phyloP scores from a whole-genome alignment of 2,329 filamentous ascomycete species.

The Aureobasidium sp. region DNA sequence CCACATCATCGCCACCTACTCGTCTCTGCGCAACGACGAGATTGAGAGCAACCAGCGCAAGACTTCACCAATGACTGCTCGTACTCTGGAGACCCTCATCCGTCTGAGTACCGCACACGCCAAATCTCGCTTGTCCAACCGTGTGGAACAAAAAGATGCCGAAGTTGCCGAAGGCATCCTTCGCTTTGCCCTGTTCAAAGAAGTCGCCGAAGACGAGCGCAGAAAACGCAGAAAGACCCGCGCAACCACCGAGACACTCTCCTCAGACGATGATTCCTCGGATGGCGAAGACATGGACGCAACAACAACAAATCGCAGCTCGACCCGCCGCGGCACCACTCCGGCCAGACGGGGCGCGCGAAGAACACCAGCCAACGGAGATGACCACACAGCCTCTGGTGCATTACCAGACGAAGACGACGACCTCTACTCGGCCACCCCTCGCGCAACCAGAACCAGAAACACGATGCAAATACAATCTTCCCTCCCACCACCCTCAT shows the following conservation, averaged over 20 bases:
- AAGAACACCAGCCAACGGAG: constrained; percentile 19
- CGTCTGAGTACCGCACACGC: constrained; percentile 94
- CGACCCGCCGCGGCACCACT: constrained; percentile 21
- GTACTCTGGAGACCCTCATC: constrained; percentile 96
- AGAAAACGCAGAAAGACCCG: constrained; percentile 76
- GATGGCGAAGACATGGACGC: constrained; percentile 56
- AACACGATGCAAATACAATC: constrained; percentile 24
- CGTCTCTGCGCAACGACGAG: constrained; percentile 89
- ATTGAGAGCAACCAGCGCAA: constrained; percentile 89
- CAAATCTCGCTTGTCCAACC: constrained; percentile 78
- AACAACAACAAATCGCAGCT: constrained; percentile 31
- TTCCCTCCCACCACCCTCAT: constrained; percentile 29
- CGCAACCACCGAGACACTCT: constrained; percentile 48
- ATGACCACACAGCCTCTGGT: constrained; percentile 23
- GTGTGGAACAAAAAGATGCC: constrained; percentile 86
- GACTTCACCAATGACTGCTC: constrained; percentile 91
- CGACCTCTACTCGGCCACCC: constrained; percentile 47
- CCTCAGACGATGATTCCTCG: constrained; percentile 49
- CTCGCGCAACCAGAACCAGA: constrained; percentile 31
- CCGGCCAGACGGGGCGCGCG: constrained; percentile 10
- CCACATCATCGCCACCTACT: constrained; percentile 85
- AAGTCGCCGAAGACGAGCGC: constrained; percentile 72
- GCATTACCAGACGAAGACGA: constrained; percentile 44
- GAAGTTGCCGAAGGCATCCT: constrained; percentile 81
- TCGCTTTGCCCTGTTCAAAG: constrained; percentile 94